These are phyloP conservation scores for Solanum sparsipilum DNA, from an alignment of 257 asterid genomes.

Conservation along the genomic window DNA sequence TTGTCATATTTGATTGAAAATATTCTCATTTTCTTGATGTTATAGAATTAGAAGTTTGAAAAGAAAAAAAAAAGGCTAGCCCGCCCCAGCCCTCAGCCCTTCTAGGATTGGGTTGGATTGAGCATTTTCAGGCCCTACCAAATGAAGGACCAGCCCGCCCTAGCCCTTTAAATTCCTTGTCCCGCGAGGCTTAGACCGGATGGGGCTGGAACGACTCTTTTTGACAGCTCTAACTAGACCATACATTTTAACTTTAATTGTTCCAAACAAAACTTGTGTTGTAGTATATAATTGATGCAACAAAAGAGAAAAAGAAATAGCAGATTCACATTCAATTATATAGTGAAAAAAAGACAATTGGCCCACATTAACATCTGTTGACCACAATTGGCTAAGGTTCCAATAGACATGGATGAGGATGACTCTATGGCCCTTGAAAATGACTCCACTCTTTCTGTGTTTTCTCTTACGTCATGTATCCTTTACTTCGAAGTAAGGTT, in stretches of 20 bases:
- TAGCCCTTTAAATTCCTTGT: no score
- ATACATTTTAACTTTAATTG: not conserved
- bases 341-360: not conserved
- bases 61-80: no score
- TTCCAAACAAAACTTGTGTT: not conserved
- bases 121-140: no score
- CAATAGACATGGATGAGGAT: not conserved
- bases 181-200: fast-evolving
- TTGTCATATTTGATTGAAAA: no score
- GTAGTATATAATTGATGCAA: not conserved
- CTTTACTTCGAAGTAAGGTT: not conserved
- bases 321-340: not conserved
- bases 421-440: not conserved
- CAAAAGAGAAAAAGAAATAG: not conserved
- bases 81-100: no score
- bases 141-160: no score
- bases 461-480: not conserved
- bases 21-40: no score
- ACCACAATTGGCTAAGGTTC: not conserved
- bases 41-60: no score
- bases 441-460: not conserved
- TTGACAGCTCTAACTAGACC: no score
- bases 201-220: no score
- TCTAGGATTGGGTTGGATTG: no score
- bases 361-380: not conserved